Percentiles rank a stretch among this genome's conserved stretches.
Conservation (phyloP, 192 early-diverging fungal species). For the Linnemannia elongata region DNA sequence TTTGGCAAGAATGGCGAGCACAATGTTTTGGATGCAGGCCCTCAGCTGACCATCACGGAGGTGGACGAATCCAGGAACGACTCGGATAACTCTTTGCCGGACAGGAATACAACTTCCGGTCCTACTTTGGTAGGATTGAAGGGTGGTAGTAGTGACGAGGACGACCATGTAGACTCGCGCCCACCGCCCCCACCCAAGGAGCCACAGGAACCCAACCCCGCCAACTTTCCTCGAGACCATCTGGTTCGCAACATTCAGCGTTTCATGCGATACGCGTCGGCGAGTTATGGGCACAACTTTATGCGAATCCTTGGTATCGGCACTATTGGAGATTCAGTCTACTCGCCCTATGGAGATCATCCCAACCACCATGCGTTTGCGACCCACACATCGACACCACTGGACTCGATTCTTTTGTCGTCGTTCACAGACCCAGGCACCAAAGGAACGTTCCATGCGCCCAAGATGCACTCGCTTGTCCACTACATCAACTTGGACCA, state of each 20-base stretch:
- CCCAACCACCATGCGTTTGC: constrained; percentile 84
- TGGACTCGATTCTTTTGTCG: constrained; percentile 84
- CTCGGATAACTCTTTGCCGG: constrained; percentile 31
- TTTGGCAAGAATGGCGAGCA: constrained; percentile 32
- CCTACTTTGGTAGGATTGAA: constrained; percentile 12
- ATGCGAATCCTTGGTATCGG: constrained; percentile 81
- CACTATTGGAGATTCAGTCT: constrained; percentile 56
- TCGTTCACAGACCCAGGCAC: constrained; percentile 64
- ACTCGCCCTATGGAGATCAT: constrained; percentile 61
- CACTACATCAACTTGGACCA: constrained; percentile 92
- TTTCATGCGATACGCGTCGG: constrained; percentile 77
- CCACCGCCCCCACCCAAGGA: constrained; percentile 47
- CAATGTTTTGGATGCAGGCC: constrained; percentile 17
- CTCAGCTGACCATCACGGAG: constrained; percentile 49
- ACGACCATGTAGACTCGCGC: constrained; percentile 25
- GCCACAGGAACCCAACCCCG: constrained; percentile 54
- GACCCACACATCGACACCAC: constrained; percentile 79
- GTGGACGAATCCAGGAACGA: constrained; percentile 34
- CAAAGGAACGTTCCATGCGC: constrained; percentile 55
- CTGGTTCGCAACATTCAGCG: constrained; percentile 76
- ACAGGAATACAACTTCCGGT: not conserved
- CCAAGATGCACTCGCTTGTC: constrained; percentile 78
- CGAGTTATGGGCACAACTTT: constrained; percentile 79
- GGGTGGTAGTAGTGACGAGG: not conserved
- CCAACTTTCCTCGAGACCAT: constrained; percentile 68